Conservation (phyloP, 345 rosid genomes). For the Aquilaria yunnanensis region DNA sequence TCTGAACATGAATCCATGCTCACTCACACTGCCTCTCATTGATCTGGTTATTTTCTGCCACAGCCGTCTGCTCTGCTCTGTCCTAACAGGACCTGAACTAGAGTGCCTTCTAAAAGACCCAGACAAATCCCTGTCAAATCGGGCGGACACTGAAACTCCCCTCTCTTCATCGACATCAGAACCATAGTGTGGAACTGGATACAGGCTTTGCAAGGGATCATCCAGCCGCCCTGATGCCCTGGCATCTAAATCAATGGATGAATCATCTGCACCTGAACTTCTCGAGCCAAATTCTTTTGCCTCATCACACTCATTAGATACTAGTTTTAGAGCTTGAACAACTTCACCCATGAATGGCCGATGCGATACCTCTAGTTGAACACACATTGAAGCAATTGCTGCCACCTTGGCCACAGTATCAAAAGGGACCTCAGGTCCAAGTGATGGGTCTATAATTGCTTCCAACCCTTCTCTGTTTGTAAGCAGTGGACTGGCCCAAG, state of each 20-base stretch:
- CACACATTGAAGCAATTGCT: conserved; percentile 90
- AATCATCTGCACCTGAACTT: conserved; percentile 41
- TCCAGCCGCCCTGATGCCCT: conserved; percentile 35
- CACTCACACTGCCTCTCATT: conserved; percentile 64
- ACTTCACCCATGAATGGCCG: conserved; percentile 96
- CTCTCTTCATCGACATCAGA: conserved; percentile 58
- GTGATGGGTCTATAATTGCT: conserved; percentile 49
- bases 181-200: conserved; percentile 34
- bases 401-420: conserved; percentile 79
- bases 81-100: conserved; percentile 67
- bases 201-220: conserved; percentile 30
- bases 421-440: conserved; percentile 52
- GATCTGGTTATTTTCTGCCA: conserved; percentile 62
- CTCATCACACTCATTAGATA: conserved; percentile 69
- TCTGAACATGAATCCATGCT: conserved; percentile 42
- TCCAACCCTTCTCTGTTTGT: conserved; percentile 67
- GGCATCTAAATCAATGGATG: conserved; percentile 40
- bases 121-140: conserved; percentile 26
- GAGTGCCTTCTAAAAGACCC: conserved; percentile 54
- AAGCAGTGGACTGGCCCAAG: conserved; percentile 81
- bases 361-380: conserved; percentile 83
- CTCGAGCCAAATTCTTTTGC: conserved; percentile 49
- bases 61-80: conserved; percentile 41
- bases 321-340: conserved; percentile 83
- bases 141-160: conserved; percentile 40